Base-by-base conservation (phyloP, 768 basidiomycete genomes). In the Filobasidium wieringae region DNA sequence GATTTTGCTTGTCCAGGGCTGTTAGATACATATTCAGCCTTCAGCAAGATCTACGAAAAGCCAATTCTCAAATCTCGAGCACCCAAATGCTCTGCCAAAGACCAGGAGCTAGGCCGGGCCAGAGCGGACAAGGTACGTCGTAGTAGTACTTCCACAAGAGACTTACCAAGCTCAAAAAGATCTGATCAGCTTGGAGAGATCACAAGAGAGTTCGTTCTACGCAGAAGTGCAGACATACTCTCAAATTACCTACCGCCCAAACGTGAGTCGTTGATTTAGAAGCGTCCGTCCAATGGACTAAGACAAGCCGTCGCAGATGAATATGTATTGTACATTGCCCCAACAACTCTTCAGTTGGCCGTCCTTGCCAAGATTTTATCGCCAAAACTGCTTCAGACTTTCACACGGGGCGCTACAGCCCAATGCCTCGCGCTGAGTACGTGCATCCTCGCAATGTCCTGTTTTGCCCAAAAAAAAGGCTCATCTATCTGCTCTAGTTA, bases 321-420 rank as follows among this genome's bases (percentile, higher is more conserved):
- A 82, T 96, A 93, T 69, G 86, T 93, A n/a, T 84, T 97, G n/a
- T 97, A 97, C 71, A 79, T 95, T 30, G 83, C 84, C 5, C 93
- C 95, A 0, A 91, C 90, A 0, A 50, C 74, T n/a, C 75, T 95
- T 17, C 93, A 99, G 65, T 72, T 87, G 6, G 77, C 80, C 12
- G 84, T 97, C 66, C 89, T 91, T 66, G 76, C 78, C 9, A 82
- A 79, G 40, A 82, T 96, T 11, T 80, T 99, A 7, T 78, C 82
- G 29, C 82, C 84, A 0, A 81, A 83, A 51, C 81, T 81, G 58
- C 72, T 91, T 27, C 81, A 84, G 59, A 79, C 80, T 50, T 75
- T 92, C 6, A 80, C 85, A 27, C 79, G 84, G 63, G 81, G 82
- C 51, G 82, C 82, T 0, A 86, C 84, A 0, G 84, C 84, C 0